A percentile compares a stretch with the other conserved stretches of the same genome.
phyloP scores from a whole-genome alignment of 2,329 filamentous ascomycete genomes.

The Blastomyces silverae region DNA sequence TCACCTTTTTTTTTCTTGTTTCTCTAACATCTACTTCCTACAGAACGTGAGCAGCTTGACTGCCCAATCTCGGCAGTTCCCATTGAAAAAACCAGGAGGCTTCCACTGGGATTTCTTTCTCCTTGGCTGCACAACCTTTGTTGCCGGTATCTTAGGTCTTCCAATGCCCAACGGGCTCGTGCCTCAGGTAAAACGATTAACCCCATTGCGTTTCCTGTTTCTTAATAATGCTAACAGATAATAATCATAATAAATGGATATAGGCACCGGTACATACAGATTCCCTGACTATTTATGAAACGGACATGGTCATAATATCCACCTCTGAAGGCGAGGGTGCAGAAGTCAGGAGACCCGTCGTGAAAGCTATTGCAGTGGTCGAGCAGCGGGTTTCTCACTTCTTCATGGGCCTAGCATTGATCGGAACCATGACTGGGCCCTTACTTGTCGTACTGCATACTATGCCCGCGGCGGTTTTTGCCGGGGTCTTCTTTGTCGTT shows the following conservation, averaged over 20 bases:
- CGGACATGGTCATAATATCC: constrained; percentile 38
- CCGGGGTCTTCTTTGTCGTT: constrained; percentile 54
- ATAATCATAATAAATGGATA: constrained; percentile 1
- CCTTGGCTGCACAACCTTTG: constrained; percentile 50
- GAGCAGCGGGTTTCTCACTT: constrained; percentile 54
- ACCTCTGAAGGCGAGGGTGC: constrained; percentile 38
- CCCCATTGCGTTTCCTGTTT: not conserved
- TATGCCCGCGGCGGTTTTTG: constrained; percentile 50
- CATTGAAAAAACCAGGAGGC: constrained; percentile 52
- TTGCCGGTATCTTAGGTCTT: constrained; percentile 51
- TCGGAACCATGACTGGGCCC: constrained; percentile 53
- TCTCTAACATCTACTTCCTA: constrained; percentile 1
- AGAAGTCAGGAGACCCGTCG: constrained; percentile 41
- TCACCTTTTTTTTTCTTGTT: not conserved
- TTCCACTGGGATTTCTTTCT: constrained; percentile 58
- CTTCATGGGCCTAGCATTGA: constrained; percentile 48
- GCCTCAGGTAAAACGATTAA: constrained; percentile 34
- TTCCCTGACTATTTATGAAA: constrained; percentile 42
- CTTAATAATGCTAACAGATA: not conserved
- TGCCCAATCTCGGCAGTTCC: constrained; percentile 51
- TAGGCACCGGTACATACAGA: constrained; percentile 55
- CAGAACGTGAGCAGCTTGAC: constrained; percentile 50
- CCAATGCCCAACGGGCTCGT: constrained; percentile 54
- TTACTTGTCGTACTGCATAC: constrained; percentile 49
- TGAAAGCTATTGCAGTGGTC: constrained; percentile 45